Conservation (phyloP, 257 asterid genomes). For the Solanum habrochaites region DNA sequence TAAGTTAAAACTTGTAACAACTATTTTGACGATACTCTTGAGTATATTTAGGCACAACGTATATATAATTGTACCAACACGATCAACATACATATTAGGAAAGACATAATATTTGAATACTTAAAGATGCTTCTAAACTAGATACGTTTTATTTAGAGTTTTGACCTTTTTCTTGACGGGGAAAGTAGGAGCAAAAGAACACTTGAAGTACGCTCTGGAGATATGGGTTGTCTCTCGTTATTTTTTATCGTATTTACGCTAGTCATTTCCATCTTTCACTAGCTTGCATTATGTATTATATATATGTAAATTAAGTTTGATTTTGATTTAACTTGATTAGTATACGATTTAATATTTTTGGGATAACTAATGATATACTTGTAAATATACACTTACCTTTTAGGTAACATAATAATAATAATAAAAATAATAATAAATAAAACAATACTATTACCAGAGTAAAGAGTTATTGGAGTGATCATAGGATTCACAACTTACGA, state of each 20-base stretch:
- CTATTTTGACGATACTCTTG: not conserved
- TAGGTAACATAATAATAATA: no score
- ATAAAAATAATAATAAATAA: no score
- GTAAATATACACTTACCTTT: no score
- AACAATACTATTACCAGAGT: no score
- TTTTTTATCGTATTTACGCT: conserved; percentile 92
- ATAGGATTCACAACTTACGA: no score
- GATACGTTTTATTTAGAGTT: not conserved
- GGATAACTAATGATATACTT: no score
- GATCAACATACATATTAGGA: not conserved
- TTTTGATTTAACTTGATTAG: no score
- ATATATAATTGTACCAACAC: not conserved
- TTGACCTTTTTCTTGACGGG: conserved; percentile 88
- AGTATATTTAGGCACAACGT: not conserved
- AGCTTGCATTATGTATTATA: conserved; percentile 24
- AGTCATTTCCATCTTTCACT: conserved; percentile 78
- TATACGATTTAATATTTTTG: no score
- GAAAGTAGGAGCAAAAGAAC: conserved; percentile 80
- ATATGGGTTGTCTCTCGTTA: conserved; percentile 82
- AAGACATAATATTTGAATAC: not conserved
- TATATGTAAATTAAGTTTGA: no score
- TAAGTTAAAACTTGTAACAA: not conserved
- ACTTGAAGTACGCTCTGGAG: conserved; percentile 88
- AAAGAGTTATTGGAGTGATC: no score
- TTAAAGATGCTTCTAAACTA: not conserved